Evolutionary conservation across 2,329 filamentous ascomycete genomes (phyloP), one percentile per base, ranked within the genome.

Genomic region (Capronia epimyces): DNA sequence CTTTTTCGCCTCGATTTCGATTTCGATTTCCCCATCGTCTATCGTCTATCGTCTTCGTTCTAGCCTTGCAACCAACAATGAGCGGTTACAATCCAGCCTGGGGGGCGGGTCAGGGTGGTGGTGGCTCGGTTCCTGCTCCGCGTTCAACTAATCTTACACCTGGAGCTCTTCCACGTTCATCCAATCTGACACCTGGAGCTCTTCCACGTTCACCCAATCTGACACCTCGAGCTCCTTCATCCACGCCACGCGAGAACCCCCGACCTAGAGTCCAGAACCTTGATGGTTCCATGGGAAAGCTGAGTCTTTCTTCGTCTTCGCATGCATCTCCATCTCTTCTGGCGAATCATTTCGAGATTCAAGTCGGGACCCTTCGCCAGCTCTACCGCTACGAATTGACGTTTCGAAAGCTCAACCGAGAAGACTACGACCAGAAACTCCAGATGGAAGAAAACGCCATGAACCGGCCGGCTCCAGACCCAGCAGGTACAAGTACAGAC

Each of bases 261-360:
- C 34, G 20, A 12, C n/a, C 15, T 37, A 6, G 8, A 18, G 7
- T 12, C 18, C 15, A 5, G 16, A 20, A 9, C 34, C 34, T 37
- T 5, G 20, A 5, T 12, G 4, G 20, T 5, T 20, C 34, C 6
- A 18, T 37, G 3, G 34, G 9, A 5, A 42, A n/a, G 5, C 39
- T 42, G 13, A 42, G 21, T 16, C 39, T 42, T 25, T 13, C 42
- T 12, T 47, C 44, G n/a, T n/a, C n/a, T n/a, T n/a, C n/a, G n/a
- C n/a, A n/a, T n/a, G n/a, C n/a, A 40, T 12, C 13, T 15, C 40
- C 27, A 15, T 12, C 16, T 6, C 22, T 55, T 22, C 20, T 49
- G 24, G 46, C 49, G n/a, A 56, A 56, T 29, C 29, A 56, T 37
- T 56, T 52, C 42, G 24, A 43, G 20, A 46, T 52, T 37, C 40